Base-by-base conservation (phyloP, 2,329 filamentous ascomycete species). In the Hymenoscyphus repandus region DNA sequence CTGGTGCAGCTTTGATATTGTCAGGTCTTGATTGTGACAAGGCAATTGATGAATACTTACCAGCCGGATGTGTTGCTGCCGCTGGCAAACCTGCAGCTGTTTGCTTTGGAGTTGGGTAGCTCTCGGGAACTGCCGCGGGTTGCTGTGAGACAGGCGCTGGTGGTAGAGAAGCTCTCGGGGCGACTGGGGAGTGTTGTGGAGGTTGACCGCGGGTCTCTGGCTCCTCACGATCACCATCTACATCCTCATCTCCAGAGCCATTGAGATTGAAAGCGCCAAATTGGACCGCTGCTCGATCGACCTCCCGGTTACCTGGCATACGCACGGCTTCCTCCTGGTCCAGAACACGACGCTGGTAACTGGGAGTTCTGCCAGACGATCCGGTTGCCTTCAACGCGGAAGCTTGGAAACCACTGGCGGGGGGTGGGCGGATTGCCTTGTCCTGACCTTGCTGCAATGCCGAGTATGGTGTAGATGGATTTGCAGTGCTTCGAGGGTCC, bases 261-360 rank as follows among this genome's bases (percentile, higher is more conserved):
- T 88, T 91, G 64, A 99, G 71, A 65, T 86, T 95, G 76, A 99
- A 89, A 68, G 91, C 95, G 57, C 93, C 93, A 68, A 99, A 99
- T 67, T 97, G 92, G 44, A 99, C 90, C 45, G 91, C 88, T 59
- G 92, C 83, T 62, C 90, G 85, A 68, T 97, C 92, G 27, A 99
- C 87, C 47, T 93, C 91, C 60, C 93, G 90, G 74, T 96, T 96
- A 53, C 89, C 90, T 41, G 93, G 93, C 92, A 99, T 96, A 58
- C 96, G 90, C 37, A 99, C 93, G 52, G 93, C 90, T 73, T 99
- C 93, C 70, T 96, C 91, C 68, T 99, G 93, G 63, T 97, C 91
- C 64, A 95, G 77, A 48, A 96, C 79, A 63, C 90, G 87, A 59
- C 92, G 84, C 68, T 95, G 87, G 69, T 87, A 90, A 71, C 85